Evolutionary conservation across 352 stramenopile genomes (phyloP).

Genomic region (Globisporangium orthogonon): DNA sequence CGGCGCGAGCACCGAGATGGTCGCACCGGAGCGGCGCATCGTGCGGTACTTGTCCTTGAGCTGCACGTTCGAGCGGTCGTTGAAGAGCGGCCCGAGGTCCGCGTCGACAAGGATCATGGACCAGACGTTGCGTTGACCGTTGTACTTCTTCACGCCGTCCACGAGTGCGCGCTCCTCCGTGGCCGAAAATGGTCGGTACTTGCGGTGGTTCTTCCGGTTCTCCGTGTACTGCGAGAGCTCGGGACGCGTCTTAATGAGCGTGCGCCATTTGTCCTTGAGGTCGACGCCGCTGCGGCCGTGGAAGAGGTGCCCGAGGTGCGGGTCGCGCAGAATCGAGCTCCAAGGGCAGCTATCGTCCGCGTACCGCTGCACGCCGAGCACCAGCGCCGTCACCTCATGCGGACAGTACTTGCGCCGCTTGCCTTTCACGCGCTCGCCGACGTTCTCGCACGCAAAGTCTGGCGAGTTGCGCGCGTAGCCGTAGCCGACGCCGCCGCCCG

Average conservation of each 20-base stretch:
- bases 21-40: constrained; percentile 55
- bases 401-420: constrained; percentile 82
- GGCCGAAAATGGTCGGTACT: constrained; percentile 72
- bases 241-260: constrained; percentile 71
- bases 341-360: constrained; percentile 80
- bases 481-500: constrained; percentile 28
- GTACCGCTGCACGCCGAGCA: constrained; percentile 78
- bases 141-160: constrained; percentile 83
- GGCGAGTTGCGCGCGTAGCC: constrained; percentile 64
- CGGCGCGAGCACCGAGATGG: constrained; percentile 28
- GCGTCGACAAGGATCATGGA: constrained; percentile 80
- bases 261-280: constrained; percentile 82
- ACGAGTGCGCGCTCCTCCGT: constrained; percentile 83
- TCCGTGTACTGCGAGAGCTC: constrained; percentile 75
- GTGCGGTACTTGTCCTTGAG: constrained; percentile 84
- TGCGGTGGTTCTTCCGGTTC: constrained; percentile 84
- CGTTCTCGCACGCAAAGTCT: constrained; percentile 78
- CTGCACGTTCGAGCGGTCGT: constrained; percentile 78
- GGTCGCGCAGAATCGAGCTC: constrained; percentile 75
- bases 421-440: constrained; percentile 77
- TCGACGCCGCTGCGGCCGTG: constrained; percentile 74
- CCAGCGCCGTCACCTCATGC: constrained; percentile 76
- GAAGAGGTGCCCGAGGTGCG: constrained; percentile 66
- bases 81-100: constrained; percentile 70
- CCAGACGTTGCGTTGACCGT: constrained; percentile 78